Conservation (phyloP, 352 stramenopile species). For the Phytophthora idaei region DNA sequence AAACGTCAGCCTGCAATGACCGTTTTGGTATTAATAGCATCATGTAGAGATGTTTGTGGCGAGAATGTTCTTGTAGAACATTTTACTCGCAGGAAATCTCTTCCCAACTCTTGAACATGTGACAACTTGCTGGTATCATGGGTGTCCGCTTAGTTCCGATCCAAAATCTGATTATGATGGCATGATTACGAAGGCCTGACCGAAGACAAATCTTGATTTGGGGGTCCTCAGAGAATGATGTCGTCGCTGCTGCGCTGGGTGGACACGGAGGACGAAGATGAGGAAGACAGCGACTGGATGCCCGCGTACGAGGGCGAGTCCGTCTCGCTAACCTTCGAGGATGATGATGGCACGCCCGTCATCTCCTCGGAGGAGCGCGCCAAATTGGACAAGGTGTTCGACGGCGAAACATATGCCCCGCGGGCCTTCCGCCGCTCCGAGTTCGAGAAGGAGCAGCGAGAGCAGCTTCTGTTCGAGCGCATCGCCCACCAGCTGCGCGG, state of each 20-base stretch:
- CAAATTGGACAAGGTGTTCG: slow-evolving; percentile 70
- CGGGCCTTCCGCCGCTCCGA: slow-evolving; percentile 67
- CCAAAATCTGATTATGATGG: background rate
- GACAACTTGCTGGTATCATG: too few relatives aligned
- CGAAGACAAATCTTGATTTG: background rate
- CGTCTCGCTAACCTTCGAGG: slow-evolving; percentile 31
- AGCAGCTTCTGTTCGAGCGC: slow-evolving; percentile 52
- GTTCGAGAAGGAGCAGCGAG: slow-evolving; percentile 61
- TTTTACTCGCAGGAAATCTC: too few relatives aligned
- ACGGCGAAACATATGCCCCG: slow-evolving; percentile 61
- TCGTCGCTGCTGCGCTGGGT: slow-evolving; percentile 35
- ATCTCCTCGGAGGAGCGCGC: slow-evolving; percentile 56
- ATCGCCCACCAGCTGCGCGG: slow-evolving; percentile 73
- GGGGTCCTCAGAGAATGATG: slow-evolving; percentile 16
- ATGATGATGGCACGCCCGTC: slow-evolving; percentile 39
- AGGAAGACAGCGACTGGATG: slow-evolving; percentile 37
- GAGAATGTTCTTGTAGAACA: too few relatives aligned
- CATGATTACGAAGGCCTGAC: background rate
- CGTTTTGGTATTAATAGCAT: too few relatives aligned
- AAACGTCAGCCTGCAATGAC: too few relatives aligned
- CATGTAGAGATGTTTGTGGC: too few relatives aligned
- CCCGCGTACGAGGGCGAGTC: slow-evolving; percentile 34
- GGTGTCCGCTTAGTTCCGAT: background rate
- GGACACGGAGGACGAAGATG: slow-evolving; percentile 35
- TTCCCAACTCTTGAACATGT: too few relatives aligned